These are phyloP conservation scores for Colletotrichum tropicale DNA, from an alignment of 2,329 filamentous ascomycete species.

Conservation along the genomic window DNA sequence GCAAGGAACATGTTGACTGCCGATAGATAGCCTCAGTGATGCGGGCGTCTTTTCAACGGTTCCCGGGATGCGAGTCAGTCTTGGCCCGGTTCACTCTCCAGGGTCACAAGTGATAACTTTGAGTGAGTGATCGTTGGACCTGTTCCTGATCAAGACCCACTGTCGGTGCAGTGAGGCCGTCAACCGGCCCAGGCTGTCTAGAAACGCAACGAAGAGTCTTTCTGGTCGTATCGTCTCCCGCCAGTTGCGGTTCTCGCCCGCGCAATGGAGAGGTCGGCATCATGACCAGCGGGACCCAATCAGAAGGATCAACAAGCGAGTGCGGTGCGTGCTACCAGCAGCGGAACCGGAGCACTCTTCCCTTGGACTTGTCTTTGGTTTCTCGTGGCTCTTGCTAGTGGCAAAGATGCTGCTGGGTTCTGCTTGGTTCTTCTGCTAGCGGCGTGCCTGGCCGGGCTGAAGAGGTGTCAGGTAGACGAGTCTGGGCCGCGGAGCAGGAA, in stretches of 20 bases:
- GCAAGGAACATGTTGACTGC: not conserved
- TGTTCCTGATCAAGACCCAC: not conserved
- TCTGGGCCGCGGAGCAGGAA: not conserved
- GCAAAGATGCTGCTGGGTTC: not conserved
- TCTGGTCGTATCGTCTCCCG: not conserved
- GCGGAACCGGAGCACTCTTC: not conserved
- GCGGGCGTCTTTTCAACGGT: not conserved
- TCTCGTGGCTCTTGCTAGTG: not conserved
- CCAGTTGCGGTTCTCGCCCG: not conserved
- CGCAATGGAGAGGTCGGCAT: not conserved
- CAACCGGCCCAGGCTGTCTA: not conserved
- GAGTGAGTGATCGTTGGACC: not conserved
- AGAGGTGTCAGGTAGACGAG: constrained; percentile 3
- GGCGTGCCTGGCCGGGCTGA: constrained; percentile 3
- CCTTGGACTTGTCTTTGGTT: not conserved
- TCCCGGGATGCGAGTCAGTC: not conserved
- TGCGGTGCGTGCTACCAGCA: not conserved
- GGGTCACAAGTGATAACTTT: not conserved
- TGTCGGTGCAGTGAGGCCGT: not conserved
- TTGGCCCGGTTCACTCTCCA: not conserved
- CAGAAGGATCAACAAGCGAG: not conserved
- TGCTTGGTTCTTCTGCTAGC: not conserved
- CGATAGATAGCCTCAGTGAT: not conserved
- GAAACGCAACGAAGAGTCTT: not conserved
- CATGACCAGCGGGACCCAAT: not conserved